Evolutionary conservation across 164 flowering plant genomes (phyloP).

Genomic region (Magnolia sinica): DNA sequence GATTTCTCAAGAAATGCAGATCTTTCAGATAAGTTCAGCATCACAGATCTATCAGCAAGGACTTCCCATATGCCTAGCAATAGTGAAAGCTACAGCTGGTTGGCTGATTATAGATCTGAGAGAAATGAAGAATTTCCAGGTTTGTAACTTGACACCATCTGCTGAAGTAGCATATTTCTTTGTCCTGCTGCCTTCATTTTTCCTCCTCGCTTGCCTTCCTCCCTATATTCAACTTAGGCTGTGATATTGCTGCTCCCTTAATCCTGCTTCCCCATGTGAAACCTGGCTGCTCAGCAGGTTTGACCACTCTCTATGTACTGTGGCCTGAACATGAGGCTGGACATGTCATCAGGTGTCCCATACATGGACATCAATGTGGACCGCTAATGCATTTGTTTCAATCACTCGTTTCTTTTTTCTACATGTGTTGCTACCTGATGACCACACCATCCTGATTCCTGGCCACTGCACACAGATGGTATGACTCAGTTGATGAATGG

Average conservation of each 20-base stretch:
- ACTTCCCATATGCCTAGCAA: slow-evolving; percentile 20
- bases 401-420: background rate
- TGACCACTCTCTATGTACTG: background rate
- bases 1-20: slow-evolving; percentile 39
- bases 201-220: background rate
- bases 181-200: background rate
- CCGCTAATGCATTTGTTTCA: background rate
- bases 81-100: slow-evolving; percentile 32
- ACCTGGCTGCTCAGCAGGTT: background rate
- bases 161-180: background rate
- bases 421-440: background rate
- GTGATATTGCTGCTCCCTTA: background rate
- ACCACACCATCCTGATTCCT: background rate
- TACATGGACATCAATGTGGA: background rate
- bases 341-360: background rate
- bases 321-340: background rate
- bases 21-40: slow-evolving; percentile 29
- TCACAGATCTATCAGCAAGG: slow-evolving; percentile 32
- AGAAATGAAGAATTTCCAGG: slow-evolving; percentile 52
- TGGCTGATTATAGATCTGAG: slow-evolving; percentile 33
- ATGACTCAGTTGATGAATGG: background rate
- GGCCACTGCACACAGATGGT: background rate
- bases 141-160: slow-evolving; percentile 13
- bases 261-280: background rate
- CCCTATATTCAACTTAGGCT: background rate